Percentiles rank a stretch among this genome's conserved stretches.
Evolutionary conservation across 2,329 filamentous ascomycete species (phyloP).

Genomic region (Trichophyton rubrum): DNA sequence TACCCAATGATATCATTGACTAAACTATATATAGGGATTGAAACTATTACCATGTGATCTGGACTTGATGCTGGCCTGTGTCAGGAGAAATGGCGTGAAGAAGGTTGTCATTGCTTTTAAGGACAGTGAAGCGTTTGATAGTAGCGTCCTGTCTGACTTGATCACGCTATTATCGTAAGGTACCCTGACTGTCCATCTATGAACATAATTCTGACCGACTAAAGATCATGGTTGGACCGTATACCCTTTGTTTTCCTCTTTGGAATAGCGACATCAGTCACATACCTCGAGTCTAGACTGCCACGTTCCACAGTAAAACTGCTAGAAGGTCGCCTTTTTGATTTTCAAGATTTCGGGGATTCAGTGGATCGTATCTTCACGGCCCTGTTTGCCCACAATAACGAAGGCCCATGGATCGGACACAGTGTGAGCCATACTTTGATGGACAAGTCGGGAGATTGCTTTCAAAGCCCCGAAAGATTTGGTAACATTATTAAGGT

Average conservation of each 20-base stretch:
- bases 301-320: constrained; percentile 41
- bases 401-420: constrained; percentile 40
- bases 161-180: constrained; percentile 36
- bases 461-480: constrained; percentile 46
- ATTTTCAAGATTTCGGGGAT: constrained; percentile 38
- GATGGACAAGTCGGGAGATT: constrained; percentile 45
- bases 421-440: constrained; percentile 40
- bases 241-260: constrained; percentile 49
- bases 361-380: constrained; percentile 33
- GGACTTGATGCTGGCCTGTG: constrained; percentile 33
- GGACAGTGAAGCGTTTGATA: constrained; percentile 38
- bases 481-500: constrained; percentile 43
- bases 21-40: constrained; percentile 22
- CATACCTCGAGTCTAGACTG: constrained; percentile 48
- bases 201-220: constrained; percentile 15
- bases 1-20: not conserved
- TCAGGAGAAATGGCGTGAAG: constrained; percentile 24
- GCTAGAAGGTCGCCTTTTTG: constrained; percentile 44
- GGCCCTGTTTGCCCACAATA: constrained; percentile 23
- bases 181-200: not conserved
- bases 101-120: constrained; percentile 33
- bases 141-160: constrained; percentile 32
- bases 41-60: constrained; percentile 36
- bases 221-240: constrained; percentile 47
- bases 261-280: constrained; percentile 50